These are phyloP conservation scores for Penicillium salamii DNA, from an alignment of 495 filamentous ascomycete species.

Conservation along the genomic window DNA sequence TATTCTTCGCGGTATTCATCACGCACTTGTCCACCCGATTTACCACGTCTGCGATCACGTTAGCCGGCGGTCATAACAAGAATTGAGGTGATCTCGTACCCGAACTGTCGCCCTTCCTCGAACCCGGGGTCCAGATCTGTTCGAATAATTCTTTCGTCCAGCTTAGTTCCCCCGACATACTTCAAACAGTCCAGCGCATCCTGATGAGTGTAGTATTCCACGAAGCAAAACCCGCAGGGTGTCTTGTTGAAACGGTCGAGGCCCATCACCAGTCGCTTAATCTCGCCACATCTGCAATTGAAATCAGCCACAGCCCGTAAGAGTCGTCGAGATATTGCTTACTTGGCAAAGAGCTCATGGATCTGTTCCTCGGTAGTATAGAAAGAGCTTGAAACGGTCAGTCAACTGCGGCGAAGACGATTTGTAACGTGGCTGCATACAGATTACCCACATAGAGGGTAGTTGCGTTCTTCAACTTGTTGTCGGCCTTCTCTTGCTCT, in stretches of 20 bases:
- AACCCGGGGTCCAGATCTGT: slow-evolving; percentile 98
- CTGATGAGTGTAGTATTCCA: slow-evolving; percentile 97
- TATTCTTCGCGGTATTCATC: slow-evolving; percentile 97
- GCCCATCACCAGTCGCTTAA: slow-evolving; percentile 98
- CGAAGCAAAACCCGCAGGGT: slow-evolving; percentile 98
- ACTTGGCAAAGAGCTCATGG: slow-evolving; percentile 93
- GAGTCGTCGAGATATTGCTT: slow-evolving; percentile 7
- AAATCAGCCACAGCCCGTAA: neutral
- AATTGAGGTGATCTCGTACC: slow-evolving; percentile 43
- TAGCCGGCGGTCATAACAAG: neutral
- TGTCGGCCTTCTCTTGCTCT: slow-evolving; percentile 54
- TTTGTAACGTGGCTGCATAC: slow-evolving; percentile 48
- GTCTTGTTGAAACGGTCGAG: slow-evolving; percentile 96
- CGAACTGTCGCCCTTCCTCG: slow-evolving; percentile 92
- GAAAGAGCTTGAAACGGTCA: slow-evolving; percentile 72
- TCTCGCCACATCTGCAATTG: slow-evolving; percentile 73
- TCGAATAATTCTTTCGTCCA: slow-evolving; percentile 93
- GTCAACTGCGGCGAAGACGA: slow-evolving; percentile 5
- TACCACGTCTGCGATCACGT: slow-evolving; percentile 58
- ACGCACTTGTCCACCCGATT: slow-evolving; percentile 93
- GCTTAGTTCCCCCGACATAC: slow-evolving; percentile 97
- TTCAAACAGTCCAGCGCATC: slow-evolving; percentile 98
- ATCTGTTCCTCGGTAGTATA: slow-evolving; percentile 99
- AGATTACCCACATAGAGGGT: slow-evolving; percentile 98
- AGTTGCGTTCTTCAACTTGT: slow-evolving; percentile 80